Conservation (phyloP, 768 basidiomycete species). For the Ramaria rubella region DNA sequence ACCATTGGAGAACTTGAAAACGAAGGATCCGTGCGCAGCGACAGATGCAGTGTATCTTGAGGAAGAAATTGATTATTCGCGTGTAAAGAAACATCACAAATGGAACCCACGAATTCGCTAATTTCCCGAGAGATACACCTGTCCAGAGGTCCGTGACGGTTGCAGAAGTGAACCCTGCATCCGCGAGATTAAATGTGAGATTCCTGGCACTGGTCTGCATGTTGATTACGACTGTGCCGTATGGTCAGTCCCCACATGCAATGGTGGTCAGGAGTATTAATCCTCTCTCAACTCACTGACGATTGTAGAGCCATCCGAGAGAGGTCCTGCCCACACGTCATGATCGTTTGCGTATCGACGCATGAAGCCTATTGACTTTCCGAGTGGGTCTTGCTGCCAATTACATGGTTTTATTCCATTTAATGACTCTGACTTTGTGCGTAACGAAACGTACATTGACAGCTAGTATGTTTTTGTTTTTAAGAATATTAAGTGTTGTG, state of each 20-base stretch:
- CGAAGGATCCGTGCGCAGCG: constrained; percentile 23
- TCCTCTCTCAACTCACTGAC: constrained; percentile 27
- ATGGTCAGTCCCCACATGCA: no score
- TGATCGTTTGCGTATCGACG: constrained; percentile 44
- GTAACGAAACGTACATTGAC: constrained; percentile 33
- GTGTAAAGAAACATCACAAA: not conserved
- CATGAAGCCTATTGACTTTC: constrained; percentile 38
- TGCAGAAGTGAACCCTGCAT: constrained; percentile 38
- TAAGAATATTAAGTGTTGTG: constrained; percentile 33
- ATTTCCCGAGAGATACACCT: constrained; percentile 31
- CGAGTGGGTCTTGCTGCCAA: constrained; percentile 40
- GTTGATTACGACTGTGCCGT: constrained; percentile 44
- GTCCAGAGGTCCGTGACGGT: constrained; percentile 36
- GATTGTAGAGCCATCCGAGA: constrained; percentile 41
- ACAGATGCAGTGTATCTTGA: constrained; percentile 30
- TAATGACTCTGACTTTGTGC: no score
- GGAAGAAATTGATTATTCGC: not conserved
- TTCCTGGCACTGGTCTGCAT: constrained; percentile 35
- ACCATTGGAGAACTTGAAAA: constrained; percentile 32
- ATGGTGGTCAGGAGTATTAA: not conserved
- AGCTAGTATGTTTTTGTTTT: constrained; percentile 37
- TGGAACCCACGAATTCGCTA: constrained; percentile 30
- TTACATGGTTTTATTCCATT: no score
- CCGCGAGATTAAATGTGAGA: constrained; percentile 36
- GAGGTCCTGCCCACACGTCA: constrained; percentile 44